Percentiles rank a stretch among this genome's conserved stretches.
Conservation (phyloP, 78 protist genomes). For the Emiliania huxleyi region DNA sequence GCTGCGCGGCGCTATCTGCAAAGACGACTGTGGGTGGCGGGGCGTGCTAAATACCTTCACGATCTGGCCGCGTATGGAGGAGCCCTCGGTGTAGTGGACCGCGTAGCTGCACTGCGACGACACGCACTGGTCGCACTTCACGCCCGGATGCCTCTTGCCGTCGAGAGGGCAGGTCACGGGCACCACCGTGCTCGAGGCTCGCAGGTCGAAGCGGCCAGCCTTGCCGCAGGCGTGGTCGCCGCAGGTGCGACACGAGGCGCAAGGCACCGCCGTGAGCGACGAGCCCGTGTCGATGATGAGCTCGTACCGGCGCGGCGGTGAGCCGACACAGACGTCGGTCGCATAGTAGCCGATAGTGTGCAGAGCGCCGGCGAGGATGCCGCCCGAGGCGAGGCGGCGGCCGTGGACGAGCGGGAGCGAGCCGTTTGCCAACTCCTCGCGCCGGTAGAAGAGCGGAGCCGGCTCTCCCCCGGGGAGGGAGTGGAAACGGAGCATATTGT, state of each 20-base stretch:
- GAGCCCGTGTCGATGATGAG: constrained; percentile 20
- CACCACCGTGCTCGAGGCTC: not conserved
- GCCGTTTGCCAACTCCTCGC: too few relatives aligned
- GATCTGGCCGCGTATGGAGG: not conserved
- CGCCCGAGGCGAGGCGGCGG: not conserved
- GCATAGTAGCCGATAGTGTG: not conserved
- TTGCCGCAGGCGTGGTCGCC: not conserved
- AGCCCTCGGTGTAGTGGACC: not conserved
- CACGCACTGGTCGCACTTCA: not conserved
- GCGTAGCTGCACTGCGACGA: not conserved
- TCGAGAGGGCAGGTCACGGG: not conserved
- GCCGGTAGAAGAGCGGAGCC: too few relatives aligned
- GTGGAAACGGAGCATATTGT: too few relatives aligned
- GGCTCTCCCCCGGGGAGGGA: too few relatives aligned
- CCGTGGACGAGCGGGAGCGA: too few relatives aligned
- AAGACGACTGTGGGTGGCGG: not conserved
- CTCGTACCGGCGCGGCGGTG: not conserved
- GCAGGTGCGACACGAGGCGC: not conserved
- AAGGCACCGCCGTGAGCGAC: not conserved
- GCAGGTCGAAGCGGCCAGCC: not conserved
- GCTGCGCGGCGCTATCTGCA: too few relatives aligned
- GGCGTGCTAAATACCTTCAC: too few relatives aligned
- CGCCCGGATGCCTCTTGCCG: not conserved
- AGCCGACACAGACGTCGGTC: not conserved
- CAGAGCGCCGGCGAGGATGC: not conserved